Evolutionary conservation across 768 basidiomycete genomes (phyloP).

Genomic region (Trametopsis cervina): DNA sequence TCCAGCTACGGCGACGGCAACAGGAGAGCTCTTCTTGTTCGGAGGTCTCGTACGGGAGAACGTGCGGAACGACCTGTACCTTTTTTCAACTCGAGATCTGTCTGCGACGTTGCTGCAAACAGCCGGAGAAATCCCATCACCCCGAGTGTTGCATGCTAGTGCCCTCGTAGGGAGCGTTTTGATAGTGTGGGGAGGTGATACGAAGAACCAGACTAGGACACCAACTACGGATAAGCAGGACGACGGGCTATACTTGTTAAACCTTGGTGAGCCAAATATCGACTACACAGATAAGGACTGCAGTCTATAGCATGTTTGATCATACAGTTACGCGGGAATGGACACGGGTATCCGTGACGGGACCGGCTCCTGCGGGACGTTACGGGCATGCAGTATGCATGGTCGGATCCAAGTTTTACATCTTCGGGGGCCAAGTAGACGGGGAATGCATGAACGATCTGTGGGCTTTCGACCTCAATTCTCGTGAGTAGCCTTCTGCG

Average conservation of each 20-base stretch:
- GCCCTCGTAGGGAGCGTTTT: slow-evolving; percentile 94
- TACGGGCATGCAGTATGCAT: slow-evolving; percentile 97
- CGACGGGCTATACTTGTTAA: slow-evolving; percentile 88
- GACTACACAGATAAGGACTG: not conserved
- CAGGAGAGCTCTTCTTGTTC: slow-evolving; percentile 92
- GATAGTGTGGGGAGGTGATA: slow-evolving; percentile 98
- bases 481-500: slow-evolving; percentile 47
- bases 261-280: slow-evolving; percentile 61
- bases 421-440: slow-evolving; percentile 96
- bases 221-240: slow-evolving; percentile 74
- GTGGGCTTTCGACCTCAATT: slow-evolving; percentile 94
- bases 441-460: slow-evolving; percentile 92
- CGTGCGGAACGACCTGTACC: slow-evolving; percentile 88
- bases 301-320: not conserved
- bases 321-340: slow-evolving; percentile 86
- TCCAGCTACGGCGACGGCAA: slow-evolving; percentile 66
- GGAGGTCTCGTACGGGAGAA: slow-evolving; percentile 92
- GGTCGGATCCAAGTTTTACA: slow-evolving; percentile 84
- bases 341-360: slow-evolving; percentile 78
- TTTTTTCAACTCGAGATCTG: slow-evolving; percentile 76
- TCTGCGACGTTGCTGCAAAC: slow-evolving; percentile 82
- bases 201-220: slow-evolving; percentile 65
- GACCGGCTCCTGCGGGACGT: slow-evolving; percentile 75
- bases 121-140: slow-evolving; percentile 78
- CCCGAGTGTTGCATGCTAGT: slow-evolving; percentile 94